Evolutionary conservation across 2,329 filamentous ascomycete species (phyloP), one percentile per base, ranked within the genome.

Genomic region (Pseudomassariella vexata): DNA sequence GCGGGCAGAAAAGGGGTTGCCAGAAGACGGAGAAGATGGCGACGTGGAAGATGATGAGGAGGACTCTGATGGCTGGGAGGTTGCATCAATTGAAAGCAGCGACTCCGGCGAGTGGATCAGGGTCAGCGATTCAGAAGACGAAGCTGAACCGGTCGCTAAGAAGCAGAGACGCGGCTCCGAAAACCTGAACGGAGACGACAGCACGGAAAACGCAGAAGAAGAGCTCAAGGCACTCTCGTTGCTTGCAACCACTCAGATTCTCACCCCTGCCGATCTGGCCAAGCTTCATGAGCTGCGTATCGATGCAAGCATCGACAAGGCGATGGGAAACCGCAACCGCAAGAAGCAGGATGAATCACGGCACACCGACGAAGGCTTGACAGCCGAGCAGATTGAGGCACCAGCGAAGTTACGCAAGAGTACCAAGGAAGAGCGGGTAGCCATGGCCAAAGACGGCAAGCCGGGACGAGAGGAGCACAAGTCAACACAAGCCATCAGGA

Each of bases 211-310:
- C 49, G 30, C 48, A 40, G 47, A 50, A 3, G 44, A 30, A 22
- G 63, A 69, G 38, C 46, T 65, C 6, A 55, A 66, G 35, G 63
- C 67, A 40, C 73, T 79, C 44, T 79, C 82, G 9, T 87, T 79
- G 48, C 76, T 95, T 25, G 89, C 89, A n/a, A 95, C 86, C 0
- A 94, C 86, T 3, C 83, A 85, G 29, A 94, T 98, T 44, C 79
- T 98, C 40, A 98, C 92, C 0, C 92, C 92, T 0, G 92, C 92
- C 9, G 92, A 98, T 59, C 74, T 96, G n/a, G 82, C 85, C 46
- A 96, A 96, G 57, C 80, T 98, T 14, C 79, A 86, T 40, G 90
- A 95, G 60, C 79, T 98, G 16, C 85, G 86, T 28, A 69, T 84
- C 30, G 69, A 82, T 25, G 78, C 86, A 14, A 74, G 76, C 21